Percentiles rank a stretch among this genome's conserved stretches.
phyloP scores from a whole-genome alignment of 768 basidiomycete genomes.

The Pleurotus pulmonarius region DNA sequence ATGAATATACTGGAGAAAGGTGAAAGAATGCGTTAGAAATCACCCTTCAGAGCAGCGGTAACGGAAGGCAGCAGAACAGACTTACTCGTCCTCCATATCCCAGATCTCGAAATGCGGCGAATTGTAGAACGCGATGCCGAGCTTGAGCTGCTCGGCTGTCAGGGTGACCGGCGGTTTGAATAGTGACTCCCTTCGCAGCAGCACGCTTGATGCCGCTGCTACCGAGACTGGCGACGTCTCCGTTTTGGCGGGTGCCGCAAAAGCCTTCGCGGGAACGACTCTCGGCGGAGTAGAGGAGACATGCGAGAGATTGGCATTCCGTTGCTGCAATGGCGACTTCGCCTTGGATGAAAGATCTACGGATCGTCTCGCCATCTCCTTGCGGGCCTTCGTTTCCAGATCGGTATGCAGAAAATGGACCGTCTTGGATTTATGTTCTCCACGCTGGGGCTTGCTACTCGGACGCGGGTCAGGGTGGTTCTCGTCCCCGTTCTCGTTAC shows the following conservation, averaged over 20 bases:
- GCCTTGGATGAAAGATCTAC: not conserved
- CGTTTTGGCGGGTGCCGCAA: not conserved
- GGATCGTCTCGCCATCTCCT: not conserved
- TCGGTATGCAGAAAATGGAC: not conserved
- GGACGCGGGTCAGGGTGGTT: too few species aligned
- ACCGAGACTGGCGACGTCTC: not conserved
- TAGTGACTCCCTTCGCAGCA: not conserved
- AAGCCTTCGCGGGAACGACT: not conserved
- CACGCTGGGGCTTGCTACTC: not conserved
- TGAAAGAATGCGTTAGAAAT: too few species aligned
- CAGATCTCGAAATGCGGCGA: slow-evolving; percentile 30
- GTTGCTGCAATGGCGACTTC: not conserved
- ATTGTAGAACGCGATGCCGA: slow-evolving; percentile 24
- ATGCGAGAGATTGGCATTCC: not conserved
- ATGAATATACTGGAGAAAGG: not conserved
- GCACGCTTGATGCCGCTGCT: too few species aligned
- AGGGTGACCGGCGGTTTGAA: not conserved
- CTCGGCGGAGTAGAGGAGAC: not conserved
- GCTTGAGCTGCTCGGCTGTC: slow-evolving; percentile 11
- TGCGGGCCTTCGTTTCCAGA: not conserved
- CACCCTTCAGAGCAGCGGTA: too few species aligned
- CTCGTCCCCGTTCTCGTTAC: not conserved
- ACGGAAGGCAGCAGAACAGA: not conserved
- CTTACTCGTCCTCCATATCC: slow-evolving; percentile 30
- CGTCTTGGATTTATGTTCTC: not conserved